phyloP scores from a whole-genome alignment of 73 alveolate genomes.

The Effrenium voratum region DNA sequence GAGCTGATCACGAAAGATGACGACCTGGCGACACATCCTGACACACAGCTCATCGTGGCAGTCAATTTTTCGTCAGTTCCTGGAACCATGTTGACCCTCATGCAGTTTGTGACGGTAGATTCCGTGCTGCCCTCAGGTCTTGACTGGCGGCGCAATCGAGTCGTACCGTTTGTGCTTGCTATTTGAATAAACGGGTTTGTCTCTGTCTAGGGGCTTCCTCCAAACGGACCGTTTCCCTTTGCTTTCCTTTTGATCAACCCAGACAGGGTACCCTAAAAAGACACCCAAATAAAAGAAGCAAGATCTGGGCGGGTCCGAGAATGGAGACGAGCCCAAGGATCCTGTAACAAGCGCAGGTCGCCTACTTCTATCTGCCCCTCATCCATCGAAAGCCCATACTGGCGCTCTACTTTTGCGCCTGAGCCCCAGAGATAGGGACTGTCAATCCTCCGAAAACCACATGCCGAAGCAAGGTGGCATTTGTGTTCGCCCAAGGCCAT shows the following conservation, averaged over 20 bases:
- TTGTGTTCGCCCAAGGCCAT: conserved; percentile 24
- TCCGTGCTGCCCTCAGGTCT: not conserved
- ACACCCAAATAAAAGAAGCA: no score
- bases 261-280: no score
- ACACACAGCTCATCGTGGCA: not conserved
- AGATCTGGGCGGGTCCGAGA: no score
- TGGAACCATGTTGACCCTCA: conserved; percentile 61
- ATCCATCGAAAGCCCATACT: conserved; percentile 9
- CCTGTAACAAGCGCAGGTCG: conserved; percentile 65
- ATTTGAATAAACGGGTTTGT: no score
- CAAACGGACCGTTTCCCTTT: no score
- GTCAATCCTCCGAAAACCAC: not conserved
- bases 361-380: conserved; percentile 7
- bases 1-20: conserved; percentile 42
- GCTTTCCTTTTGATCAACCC: no score
- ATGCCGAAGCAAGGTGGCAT: not conserved
- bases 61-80: conserved; percentile 16
- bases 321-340: no score
- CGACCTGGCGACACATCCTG: not conserved
- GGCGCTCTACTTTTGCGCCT: conserved; percentile 13
- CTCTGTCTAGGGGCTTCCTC: no score
- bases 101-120: conserved; percentile 68
- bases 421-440: not conserved
- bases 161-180: no score
- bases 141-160: no score